phyloP scores from a whole-genome alignment of 2,329 filamentous ascomycete genomes.

The Phialophora verrucosa region DNA sequence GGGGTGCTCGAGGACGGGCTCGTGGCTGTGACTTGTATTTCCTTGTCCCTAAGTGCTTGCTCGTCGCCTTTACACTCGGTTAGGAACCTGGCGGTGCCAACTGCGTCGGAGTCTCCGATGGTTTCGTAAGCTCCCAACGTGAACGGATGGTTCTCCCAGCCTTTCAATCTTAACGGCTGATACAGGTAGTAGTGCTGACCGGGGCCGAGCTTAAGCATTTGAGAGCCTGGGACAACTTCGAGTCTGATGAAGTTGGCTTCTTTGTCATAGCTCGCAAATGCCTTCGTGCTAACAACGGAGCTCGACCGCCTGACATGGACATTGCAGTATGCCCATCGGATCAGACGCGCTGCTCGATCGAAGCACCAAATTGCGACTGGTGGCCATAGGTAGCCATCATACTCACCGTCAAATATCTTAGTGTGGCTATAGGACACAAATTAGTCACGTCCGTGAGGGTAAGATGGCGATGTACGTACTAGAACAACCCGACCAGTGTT shows the following conservation, averaged over 20 bases:
- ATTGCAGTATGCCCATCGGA: slow-evolving; percentile 54
- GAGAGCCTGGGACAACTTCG: slow-evolving; percentile 50
- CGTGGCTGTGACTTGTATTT: slow-evolving; percentile 13
- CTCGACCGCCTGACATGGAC: slow-evolving; percentile 44
- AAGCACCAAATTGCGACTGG: slow-evolving; percentile 56
- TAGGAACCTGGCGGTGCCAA: slow-evolving; percentile 29
- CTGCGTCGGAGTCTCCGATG: not conserved
- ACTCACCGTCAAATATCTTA: slow-evolving; percentile 54
- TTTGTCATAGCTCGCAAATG: slow-evolving; percentile 52
- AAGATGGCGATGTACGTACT: slow-evolving; percentile 44
- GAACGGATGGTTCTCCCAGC: slow-evolving; percentile 61
- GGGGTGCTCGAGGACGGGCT: slow-evolving; percentile 12
- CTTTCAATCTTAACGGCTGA: slow-evolving; percentile 50
- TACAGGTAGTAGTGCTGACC: slow-evolving; percentile 61
- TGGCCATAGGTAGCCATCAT: slow-evolving; percentile 59
- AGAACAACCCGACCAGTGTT: slow-evolving; percentile 55
- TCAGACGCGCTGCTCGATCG: slow-evolving; percentile 54
- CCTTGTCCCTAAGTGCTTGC: slow-evolving; percentile 32
- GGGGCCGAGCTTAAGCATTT: slow-evolving; percentile 46
- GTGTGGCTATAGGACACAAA: slow-evolving; percentile 49
- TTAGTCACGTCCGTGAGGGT: not conserved
- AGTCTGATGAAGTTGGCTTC: slow-evolving; percentile 55
- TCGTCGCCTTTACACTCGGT: slow-evolving; percentile 18
- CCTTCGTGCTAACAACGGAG: slow-evolving; percentile 44
- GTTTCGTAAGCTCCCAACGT: slow-evolving; percentile 47